Evolutionary conservation across 176 grass and related monocot genomes (phyloP).

Genomic region (Pontederia paniculata): DNA sequence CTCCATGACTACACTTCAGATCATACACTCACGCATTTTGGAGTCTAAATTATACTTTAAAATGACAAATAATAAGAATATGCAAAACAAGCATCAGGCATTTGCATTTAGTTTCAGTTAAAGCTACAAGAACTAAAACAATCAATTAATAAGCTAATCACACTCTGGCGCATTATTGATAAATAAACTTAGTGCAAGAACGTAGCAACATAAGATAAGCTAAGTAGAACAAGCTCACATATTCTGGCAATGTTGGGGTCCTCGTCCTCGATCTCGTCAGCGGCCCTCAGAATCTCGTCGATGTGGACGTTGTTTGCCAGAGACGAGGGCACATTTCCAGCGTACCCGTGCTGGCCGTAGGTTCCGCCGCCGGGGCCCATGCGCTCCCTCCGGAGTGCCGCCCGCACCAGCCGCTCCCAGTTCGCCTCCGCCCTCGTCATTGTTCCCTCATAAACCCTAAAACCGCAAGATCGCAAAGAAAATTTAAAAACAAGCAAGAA

Average conservation of each 20-base stretch:
- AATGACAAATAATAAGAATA: too few relatives aligned
- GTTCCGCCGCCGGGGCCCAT: constrained; percentile 26
- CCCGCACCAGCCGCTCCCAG: constrained; percentile 86
- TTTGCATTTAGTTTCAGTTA: too few relatives aligned
- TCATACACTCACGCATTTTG: too few relatives aligned
- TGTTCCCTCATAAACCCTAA: not conserved
- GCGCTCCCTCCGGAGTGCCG: constrained; percentile 51
- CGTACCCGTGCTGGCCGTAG: constrained; percentile 39
- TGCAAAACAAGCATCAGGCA: too few relatives aligned
- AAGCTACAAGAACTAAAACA: not conserved
- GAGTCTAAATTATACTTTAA: too few relatives aligned
- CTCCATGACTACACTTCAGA: too few relatives aligned
- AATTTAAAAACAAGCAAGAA: too few relatives aligned
- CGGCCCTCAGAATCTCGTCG: constrained; percentile 82
- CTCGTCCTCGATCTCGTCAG: constrained; percentile 94
- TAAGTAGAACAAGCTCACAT: constrained; percentile 30
- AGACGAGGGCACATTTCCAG: constrained; percentile 60
- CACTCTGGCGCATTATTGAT: not conserved
- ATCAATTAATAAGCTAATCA: not conserved
- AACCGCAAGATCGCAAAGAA: not conserved
- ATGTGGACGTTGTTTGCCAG: constrained; percentile 74
- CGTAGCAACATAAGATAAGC: not conserved
- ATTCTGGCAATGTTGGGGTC: constrained; percentile 71
- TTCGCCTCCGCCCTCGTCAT: constrained; percentile 69
- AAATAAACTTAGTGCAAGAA: not conserved